These are phyloP conservation scores for Amanita pseudoporphyria DNA, from an alignment of 768 basidiomycete genomes.

Conservation along the genomic window DNA sequence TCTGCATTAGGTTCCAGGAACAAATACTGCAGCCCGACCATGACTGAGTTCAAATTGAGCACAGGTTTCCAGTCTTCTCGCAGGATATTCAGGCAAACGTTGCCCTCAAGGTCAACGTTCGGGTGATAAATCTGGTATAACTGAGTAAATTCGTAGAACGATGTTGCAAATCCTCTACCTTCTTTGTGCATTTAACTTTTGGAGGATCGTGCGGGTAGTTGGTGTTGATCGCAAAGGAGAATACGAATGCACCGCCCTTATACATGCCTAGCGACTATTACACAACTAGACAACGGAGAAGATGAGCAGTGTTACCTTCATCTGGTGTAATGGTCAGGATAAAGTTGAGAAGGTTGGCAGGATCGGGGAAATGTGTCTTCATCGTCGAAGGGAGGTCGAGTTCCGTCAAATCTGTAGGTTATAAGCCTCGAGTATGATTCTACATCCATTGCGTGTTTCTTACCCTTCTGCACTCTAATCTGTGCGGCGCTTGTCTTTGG, in stretches of 20 bases:
- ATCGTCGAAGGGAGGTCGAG: slow-evolving; percentile 94
- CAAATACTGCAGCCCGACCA: slow-evolving; percentile 97
- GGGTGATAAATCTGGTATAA: slow-evolving; percentile 88
- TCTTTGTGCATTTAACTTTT: slow-evolving; percentile 96
- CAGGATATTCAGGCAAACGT: slow-evolving; percentile 96
- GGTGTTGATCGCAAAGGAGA: slow-evolving; percentile 93
- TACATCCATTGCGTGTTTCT: background rate
- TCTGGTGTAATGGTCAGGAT: slow-evolving; percentile 92
- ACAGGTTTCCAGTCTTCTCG: slow-evolving; percentile 99
- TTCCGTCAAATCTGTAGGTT: slow-evolving; percentile 77
- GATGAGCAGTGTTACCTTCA: slow-evolving; percentile 54
- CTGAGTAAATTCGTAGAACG: slow-evolving; percentile 7
- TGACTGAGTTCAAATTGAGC: slow-evolving; percentile 92
- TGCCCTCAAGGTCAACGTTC: slow-evolving; percentile 96
- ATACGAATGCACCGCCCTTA: slow-evolving; percentile 87
- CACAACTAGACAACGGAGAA: background rate
- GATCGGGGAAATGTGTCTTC: slow-evolving; percentile 91
- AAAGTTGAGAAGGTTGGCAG: slow-evolving; percentile 93
- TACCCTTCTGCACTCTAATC: slow-evolving; percentile 99
- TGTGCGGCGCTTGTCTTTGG: slow-evolving; percentile 98
- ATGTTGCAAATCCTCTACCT: slow-evolving; percentile 37
- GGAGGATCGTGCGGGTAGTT: slow-evolving; percentile 99
- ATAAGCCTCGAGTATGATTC: background rate
- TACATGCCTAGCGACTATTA: slow-evolving; percentile 73
- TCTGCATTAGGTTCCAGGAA: slow-evolving; percentile 99